Conservation (phyloP, 768 basidiomycete genomes). For the Butyriboletus loyo region DNA sequence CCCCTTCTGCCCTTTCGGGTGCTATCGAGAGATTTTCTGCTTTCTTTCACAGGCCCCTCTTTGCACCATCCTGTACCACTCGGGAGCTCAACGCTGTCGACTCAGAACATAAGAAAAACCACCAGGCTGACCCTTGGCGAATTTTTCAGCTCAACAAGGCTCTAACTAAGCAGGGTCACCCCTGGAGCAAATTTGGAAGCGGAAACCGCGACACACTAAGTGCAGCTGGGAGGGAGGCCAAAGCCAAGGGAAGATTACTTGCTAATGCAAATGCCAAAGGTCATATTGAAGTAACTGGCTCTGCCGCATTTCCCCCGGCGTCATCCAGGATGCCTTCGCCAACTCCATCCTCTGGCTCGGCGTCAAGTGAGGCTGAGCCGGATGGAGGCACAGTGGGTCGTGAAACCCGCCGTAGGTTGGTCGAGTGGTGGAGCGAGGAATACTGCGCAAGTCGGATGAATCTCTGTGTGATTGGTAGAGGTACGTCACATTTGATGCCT, state of each 20-base stretch:
- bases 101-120: conserved; percentile 96
- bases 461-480: conserved; percentile 75
- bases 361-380: conserved; percentile 57
- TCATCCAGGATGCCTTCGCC: conserved; percentile 59
- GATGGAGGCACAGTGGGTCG: conserved; percentile 77
- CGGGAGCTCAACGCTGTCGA: conserved; percentile 95
- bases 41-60: conserved; percentile 94
- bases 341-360: conserved; percentile 52
- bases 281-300: conserved; percentile 16
- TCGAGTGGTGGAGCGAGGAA: conserved; percentile 82
- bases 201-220: conserved; percentile 77
- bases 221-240: conserved; percentile 54
- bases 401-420: conserved; percentile 71
- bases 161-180: conserved; percentile 73
- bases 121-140: conserved; percentile 88
- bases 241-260: conserved; percentile 45
- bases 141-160: conserved; percentile 93
- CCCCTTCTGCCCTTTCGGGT: conserved; percentile 57
- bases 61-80: conserved; percentile 77
- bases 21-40: conserved; percentile 76
- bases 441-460: conserved; percentile 85
- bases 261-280: conserved; percentile 24
- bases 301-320: conserved; percentile 41
- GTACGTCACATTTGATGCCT: conserved; percentile 33
- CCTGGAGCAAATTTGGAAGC: conserved; percentile 90